Evolutionary conservation across 192 early-diverging fungal species (phyloP), one percentile per base, ranked within the genome.

Genomic region (Spizellomyces sp.): DNA sequence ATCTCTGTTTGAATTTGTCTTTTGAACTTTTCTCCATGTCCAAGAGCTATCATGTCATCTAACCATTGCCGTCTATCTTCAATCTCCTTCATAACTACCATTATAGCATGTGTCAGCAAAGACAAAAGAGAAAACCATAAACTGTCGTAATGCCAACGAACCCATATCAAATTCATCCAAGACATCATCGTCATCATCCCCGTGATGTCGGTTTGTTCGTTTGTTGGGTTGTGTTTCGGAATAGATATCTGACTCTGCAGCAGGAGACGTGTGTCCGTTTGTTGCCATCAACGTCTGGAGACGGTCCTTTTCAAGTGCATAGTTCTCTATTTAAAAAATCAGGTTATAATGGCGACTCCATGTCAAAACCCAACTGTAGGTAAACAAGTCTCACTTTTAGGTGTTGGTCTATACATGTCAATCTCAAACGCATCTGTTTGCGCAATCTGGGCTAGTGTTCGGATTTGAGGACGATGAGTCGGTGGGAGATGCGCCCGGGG

Each of bases 11-110:
- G 74, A 36, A 84, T 84, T 52, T 82, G 73, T 48, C 70, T 46
- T 55, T 64, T 74, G 68, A 79, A 79, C 41, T 58, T 36, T 17
- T 79, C 71, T 19, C 73, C 83, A 52, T 78, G 74, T 22, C 83
- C 83, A 54, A 84, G 43, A 6, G 78, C 67, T 27, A 79, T 64
- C 83, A 84, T 84, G 54, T 84, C 83, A 63, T 80, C 83, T 45
- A 84, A 58, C 80, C 83, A 84, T 67, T 84, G 73, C 54, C 75
- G 71, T 21, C 83, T 43, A 9, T 84, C 83, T 14, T 66, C 66
- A 70, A 84, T 84, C 50, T 84, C 83, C 17, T 77, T 63, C 45
- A 77, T 71, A 9, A 82, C 83, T 84, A 41, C 57, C 17, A 64
- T 12, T 9, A 27, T 74, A n/a, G 14, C 0, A 17, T 10, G 4